Base-by-base conservation (phyloP, 768 basidiomycete species). In the Lentinula edodes region DNA sequence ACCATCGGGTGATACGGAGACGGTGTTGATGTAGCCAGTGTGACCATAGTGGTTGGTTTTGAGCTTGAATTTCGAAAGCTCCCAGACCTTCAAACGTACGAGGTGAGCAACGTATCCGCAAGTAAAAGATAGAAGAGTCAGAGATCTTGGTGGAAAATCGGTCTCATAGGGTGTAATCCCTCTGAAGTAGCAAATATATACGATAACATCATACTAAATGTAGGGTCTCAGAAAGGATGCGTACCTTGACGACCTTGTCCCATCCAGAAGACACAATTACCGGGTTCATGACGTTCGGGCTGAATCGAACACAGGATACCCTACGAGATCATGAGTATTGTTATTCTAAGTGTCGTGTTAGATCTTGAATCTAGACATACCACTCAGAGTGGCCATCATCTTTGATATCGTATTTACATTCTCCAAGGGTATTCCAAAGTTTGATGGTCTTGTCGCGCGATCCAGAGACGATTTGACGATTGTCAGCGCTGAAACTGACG, bases 41-140 rank as follows among this genome's bases (percentile, higher is more conserved):
- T 99, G 97, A 67, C 97, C 97, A 74, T 93, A 93, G 84, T 99
- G 97, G 86, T 98, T 98, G 78, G 97, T 98, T 86, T 95, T 94
- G 75, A 99, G 86, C 82, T 99, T 98, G 89, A 98, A 98, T 79
- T 98, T 97, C 75, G 92, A 92, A 63, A 98, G 89, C 76, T 99
- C 97, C 97, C 97, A 99, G 68, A 99, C 97, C 96, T 99, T 66
- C 36, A 50, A 50, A 52, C 64, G 42, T 51, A 51, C 53, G 50
- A 12, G 55, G 66, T 63, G 71, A 66, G 59, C 52, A 51, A 28
- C 43, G 12, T 7, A 32, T 16, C 51, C 45, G n/a, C 15, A 68
- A 63, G 63, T 51, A 65, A 41, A 52, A 50, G 45, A 59, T 46
- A 66, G 13, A 53, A 55, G 63, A 67, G 76, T 89, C 87, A 90